Conservation (phyloP, 805 yeast species). For the Ogataea paraovalis region DNA sequence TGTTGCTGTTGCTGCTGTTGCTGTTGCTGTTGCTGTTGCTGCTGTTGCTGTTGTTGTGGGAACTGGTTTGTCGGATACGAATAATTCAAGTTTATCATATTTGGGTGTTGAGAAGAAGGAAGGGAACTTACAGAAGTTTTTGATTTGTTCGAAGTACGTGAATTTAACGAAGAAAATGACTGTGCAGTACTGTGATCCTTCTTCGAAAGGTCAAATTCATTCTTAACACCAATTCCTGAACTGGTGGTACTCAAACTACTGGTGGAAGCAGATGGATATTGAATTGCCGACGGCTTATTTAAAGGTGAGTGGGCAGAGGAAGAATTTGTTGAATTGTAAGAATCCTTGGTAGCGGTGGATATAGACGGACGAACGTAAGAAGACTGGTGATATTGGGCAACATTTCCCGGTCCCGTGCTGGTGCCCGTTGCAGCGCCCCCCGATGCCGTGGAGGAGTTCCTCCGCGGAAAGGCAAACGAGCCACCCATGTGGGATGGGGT, state of each 20-base stretch:
- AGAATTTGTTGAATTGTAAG: constrained; percentile 4
- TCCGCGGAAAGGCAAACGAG: background rate
- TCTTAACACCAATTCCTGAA: background rate
- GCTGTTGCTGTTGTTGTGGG: constrained; percentile 6
- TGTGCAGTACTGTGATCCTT: background rate
- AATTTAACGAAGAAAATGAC: background rate
- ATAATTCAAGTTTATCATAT: constrained; percentile 1
- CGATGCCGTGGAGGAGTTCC: background rate
- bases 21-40: constrained; percentile 14
- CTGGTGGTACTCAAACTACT: background rate
- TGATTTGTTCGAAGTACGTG: background rate
- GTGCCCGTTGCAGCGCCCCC: background rate
- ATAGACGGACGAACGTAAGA: background rate
- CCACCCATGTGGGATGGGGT: background rate
- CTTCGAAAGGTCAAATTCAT: background rate
- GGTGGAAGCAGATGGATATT: background rate
- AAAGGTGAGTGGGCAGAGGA: constrained; percentile 4
- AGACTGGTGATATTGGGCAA: background rate
- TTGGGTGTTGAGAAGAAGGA: background rate
- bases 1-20: constrained; percentile 19
- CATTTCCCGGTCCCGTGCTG: background rate
- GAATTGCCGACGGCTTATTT: background rate
- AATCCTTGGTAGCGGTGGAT: constrained; percentile 1
- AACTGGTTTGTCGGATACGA: constrained; percentile 3
- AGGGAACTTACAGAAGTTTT: constrained; percentile 3